Percentiles rank a stretch among this genome's conserved stretches.
These are phyloP conservation scores for Termitomyces bulborhizus DNA, from an alignment of 768 basidiomycete species.

Conservation along the genomic window DNA sequence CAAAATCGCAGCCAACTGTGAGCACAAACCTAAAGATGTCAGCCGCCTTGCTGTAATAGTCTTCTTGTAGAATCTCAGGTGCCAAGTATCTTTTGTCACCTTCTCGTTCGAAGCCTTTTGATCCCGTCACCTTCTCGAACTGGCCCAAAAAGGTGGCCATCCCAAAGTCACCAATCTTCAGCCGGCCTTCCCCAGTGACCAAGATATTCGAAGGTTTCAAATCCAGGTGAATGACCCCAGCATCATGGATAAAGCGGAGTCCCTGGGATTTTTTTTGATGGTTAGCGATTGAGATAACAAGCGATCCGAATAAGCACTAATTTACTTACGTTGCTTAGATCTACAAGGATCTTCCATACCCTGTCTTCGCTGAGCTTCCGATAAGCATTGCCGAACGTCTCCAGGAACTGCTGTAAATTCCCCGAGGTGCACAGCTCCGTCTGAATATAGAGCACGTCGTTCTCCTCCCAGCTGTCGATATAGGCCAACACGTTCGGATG, in stretches of 20 bases:
- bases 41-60: constrained; percentile 86
- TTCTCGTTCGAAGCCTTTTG: constrained; percentile 79
- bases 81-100: constrained; percentile 97
- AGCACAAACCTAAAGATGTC: constrained; percentile 90
- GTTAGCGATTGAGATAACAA: constrained; percentile 13
- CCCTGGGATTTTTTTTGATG: constrained; percentile 46
- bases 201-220: constrained; percentile 97
- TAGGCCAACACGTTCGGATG: constrained; percentile 86
- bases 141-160: constrained; percentile 81
- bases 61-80: constrained; percentile 83
- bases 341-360: constrained; percentile 93
- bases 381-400: constrained; percentile 82
- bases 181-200: constrained; percentile 76
- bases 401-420: constrained; percentile 85
- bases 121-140: constrained; percentile 20
- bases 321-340: constrained; percentile 76
- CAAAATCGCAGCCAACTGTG: constrained; percentile 19
- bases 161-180: constrained; percentile 98
- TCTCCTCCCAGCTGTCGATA: constrained; percentile 95
- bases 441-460: constrained; percentile 81
- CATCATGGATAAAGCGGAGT: constrained; percentile 82
- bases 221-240: constrained; percentile 90
- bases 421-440: constrained; percentile 94
- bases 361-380: constrained; percentile 85
- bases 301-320: constrained; percentile 21